Evolutionary conservation across 345 rosid genomes (phyloP), one percentile per base, ranked within the genome.

Genomic region (Barbarea vulgaris): DNA sequence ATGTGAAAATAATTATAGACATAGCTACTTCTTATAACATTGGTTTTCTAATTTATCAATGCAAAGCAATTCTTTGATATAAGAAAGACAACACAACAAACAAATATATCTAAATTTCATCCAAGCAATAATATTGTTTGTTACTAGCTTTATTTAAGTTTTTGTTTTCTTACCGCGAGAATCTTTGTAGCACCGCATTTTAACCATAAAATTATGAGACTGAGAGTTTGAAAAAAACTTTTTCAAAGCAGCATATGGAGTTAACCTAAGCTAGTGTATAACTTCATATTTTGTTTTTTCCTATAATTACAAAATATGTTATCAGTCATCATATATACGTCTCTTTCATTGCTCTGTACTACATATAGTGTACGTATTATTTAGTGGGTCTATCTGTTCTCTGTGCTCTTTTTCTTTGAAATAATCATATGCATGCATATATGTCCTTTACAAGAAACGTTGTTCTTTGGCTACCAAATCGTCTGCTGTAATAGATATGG

Each of bases 271-370:
- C 50, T 13, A 51, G 22, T 31, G 17, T 12, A 57, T 30, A 25
- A 33, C 27, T 42, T 74, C 30, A 57, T 17, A 4, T 12, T 28
- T 69, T 48, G 3, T 30, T 12, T 59, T 15, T 41, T 61, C 15
- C 21, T 60, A 50, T 57, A 44, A 21, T 51, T 76, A 24, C 21
- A 41, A 14, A 51, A 37, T 6, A 59, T 30, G 31, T 30, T 8
- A 41, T 33, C 31, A 37, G 52, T 33, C 68, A 50, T 75, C 53
- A 75, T 60, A 60, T 60, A 60, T 68, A 70, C 75, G 67, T 77
- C 71, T 54, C 52, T 70, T 70, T 70, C 80, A 36, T 22, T 64
- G 71, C 28, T 47, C 66, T 70, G 65, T 53, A 61, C 57, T 21
- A 52, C 4, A 31, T 39, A 11, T 34, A 13, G 51, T 27, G 30